Base-by-base conservation (phyloP, 768 basidiomycete species). In the Macrolepiota dolichaula region DNA sequence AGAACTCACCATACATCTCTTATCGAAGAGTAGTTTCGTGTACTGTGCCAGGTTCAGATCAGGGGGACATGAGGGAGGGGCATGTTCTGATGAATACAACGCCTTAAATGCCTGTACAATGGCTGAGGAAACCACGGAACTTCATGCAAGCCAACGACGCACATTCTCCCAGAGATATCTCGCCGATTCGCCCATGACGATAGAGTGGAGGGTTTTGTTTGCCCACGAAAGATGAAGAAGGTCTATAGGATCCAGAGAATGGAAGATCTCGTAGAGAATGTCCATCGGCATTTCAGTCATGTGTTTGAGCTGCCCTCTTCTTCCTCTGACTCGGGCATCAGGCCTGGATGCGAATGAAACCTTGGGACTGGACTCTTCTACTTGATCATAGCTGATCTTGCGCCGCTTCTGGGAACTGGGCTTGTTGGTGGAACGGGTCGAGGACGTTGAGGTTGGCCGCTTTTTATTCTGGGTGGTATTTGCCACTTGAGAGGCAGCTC, bases 201-300 rank as follows among this genome's bases (percentile, higher is more conserved):
- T 69, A 1, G 57, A 60, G 17, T 76, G 73, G 44, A 81, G 65
- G 0, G 61, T 65, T 63, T 76, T 75, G 37, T 68, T 74, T 1
- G 78, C 71, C 51, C 76, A 65, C 0, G 77, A 73, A 6, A 81
- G 69, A 55, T 72, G 69, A n/a, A 83, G 69, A 19, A 82, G 68
- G 61, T 82, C 79, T 9, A 68, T 27, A 15, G 79, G 78, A 35
- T 73, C 62, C 7, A 81, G 68, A 37, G 74, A 67, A 12, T 69
- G 65, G 60, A 78, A 75, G 25, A 79, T 76, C 72, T 82, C 71
- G 11, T 71, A 64, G 27, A 75, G 66, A 12, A 77, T 64, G 46
- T 77, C 75, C 36, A 76, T 44, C 15, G 73, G 74, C 61, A 76
- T 70, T 60, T 76, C 73, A 10, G 68, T 72, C 55, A 76, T 67